Base-by-base conservation (phyloP, 2,329 filamentous ascomycete species). In the Mycocentrospora acerina region DNA sequence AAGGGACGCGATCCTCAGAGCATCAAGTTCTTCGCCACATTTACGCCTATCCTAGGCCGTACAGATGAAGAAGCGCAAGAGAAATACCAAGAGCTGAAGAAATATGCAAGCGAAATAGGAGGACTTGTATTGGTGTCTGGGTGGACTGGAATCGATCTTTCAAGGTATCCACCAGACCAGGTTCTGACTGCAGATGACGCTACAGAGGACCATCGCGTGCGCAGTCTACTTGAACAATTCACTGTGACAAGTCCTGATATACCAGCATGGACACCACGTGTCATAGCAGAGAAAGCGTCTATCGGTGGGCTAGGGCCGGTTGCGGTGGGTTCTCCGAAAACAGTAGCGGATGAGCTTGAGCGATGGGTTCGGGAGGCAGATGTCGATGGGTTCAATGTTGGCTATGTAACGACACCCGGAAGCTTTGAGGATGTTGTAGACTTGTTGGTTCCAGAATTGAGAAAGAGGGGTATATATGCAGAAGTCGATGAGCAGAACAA, bases 231-330 rank as follows among this genome's bases (percentile, higher is more conserved):
- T 8, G 55, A 62, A n/a, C 53, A 56, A 7, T 64, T 68, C 30
- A 66, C 63, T 1, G 57, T 56, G 3, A 65, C 61, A 7, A 53
- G 51, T 36, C 42, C 51, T 32, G 51, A 66, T 38, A 42, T 58
- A 7, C 50, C 61, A 27, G 28, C 51, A 37, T 53, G 61, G 55
- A 59, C 60, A n/a, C 57, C 57, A 8, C 48, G 53, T 15, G 53
- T 60, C 1, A 58, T 65, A 19, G 57, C 57, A 18, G 47, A 63
- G 48, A 59, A 59, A 27, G 55, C 59, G 0, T 53, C 53, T 0
- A 63, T 84, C 91, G 95, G 86, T 95, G 91, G 55, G 18, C 40
- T 57, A 2, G 44, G 57, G 14, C 50, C 51, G 13, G 52, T 55
- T 10, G 34, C 42, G 25, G 41, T 55, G 2, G 51, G 52, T 3